Evolutionary conservation across 306 rosid species (phyloP), one percentile per base, ranked within the genome.

Genomic region (Bauhinia variegata): DNA sequence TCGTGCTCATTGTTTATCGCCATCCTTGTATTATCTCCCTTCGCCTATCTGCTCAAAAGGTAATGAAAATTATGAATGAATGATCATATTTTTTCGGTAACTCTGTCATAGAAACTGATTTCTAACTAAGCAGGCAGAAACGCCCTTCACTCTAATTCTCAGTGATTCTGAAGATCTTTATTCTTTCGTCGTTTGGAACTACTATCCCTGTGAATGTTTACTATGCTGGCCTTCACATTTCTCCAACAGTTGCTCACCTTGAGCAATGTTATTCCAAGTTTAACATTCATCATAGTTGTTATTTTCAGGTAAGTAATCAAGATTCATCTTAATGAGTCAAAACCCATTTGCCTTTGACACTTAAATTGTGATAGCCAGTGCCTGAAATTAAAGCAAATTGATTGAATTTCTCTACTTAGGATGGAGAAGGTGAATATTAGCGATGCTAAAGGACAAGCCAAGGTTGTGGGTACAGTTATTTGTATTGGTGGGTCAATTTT

Each of bases 341-440:
- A 3, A 2, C 47, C 47, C n/a, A 41, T 9, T 41, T 41, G 47
- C 12, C 10, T 41, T 41, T 41, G 47, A 11, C 47, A 41, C 41
- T 36, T 5, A 36, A 34, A 34, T 23, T 23, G 28, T 23, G 28
- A 1, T 23, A 23, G 28, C 6, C 41, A 36, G 9, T 1, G 6
- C 41, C 41, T 36, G 41, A 9, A 41, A 41, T 10, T n/a, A n/a
- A n/a, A n/a, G n/a, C n/a, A n/a, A n/a, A n/a, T n/a, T n/a, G n/a
- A n/a, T n/a, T 8, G n/a, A 3, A 4, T 36, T 36, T 6, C 50
- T 50, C 17, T 37, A 4, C 11, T 39, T 1, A 81, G 82, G 70
- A 73, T 81, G 83, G 86, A 81, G 69, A 48, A 71, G 34, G 30
- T 77, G 77, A 81, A 81, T 10, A 77, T 81, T 7, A 55, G 30